phyloP scores from a whole-genome alignment of 352 stramenopile genomes.

The Chloridella minuta region DNA sequence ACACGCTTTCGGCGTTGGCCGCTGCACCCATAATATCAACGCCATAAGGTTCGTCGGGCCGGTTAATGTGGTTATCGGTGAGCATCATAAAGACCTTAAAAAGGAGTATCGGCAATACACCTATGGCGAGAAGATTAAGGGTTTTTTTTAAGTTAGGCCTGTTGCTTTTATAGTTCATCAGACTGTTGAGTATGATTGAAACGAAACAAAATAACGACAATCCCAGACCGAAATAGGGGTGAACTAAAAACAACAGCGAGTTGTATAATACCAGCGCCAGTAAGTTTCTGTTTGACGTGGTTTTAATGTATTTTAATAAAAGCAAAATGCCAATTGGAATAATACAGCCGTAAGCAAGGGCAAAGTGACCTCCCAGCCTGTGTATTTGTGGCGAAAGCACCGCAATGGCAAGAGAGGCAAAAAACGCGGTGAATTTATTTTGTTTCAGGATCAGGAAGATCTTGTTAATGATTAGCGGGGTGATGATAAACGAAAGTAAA shows the following conservation, averaged over 20 bases:
- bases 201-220: background rate
- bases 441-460: background rate
- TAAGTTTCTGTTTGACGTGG: background rate
- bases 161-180: background rate
- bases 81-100: background rate
- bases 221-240: background rate
- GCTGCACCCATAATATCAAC: background rate
- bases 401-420: background rate
- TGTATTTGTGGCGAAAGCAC: background rate
- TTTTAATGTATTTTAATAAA: background rate
- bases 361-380: background rate
- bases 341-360: background rate
- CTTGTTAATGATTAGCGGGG: background rate
- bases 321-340: background rate
- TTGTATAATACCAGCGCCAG: background rate
- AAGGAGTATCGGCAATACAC: background rate
- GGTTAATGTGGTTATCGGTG: background rate
- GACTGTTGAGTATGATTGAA: background rate
- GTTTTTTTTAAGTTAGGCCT: too few species aligned
- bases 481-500: background rate
- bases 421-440: background rate
- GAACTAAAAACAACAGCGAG: background rate
- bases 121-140: background rate
- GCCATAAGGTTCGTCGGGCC: background rate
- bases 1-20: background rate